These are phyloP conservation scores for Porcisia deanei DNA, from an alignment of 208 protist species.

Conservation along the genomic window DNA sequence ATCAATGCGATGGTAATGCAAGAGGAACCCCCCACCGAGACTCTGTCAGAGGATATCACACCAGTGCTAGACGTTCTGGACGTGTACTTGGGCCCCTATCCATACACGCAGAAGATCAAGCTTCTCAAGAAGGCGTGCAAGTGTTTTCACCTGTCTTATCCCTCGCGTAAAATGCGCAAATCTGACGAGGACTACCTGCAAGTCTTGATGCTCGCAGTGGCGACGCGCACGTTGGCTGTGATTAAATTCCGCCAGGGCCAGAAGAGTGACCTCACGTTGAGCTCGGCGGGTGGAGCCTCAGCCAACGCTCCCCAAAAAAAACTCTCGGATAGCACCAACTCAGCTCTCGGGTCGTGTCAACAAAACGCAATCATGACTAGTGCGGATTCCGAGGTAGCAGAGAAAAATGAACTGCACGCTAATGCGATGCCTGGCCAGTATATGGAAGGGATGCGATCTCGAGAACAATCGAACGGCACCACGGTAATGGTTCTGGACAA, in stretches of 20 bases:
- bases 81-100: slow-evolving; percentile 36
- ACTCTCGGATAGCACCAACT: background rate
- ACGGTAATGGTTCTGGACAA: slow-evolving; percentile 20
- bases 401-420: background rate
- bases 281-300: background rate
- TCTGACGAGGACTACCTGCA: slow-evolving; percentile 30
- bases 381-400: background rate
- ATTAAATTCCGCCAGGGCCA: slow-evolving; percentile 29
- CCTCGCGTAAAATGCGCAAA: slow-evolving; percentile 10
- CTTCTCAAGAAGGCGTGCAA: slow-evolving; percentile 32
- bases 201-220: slow-evolving; percentile 15
- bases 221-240: slow-evolving; percentile 30
- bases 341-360: background rate
- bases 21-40: background rate
- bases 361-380: slow-evolving; percentile 10
- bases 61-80: slow-evolving; percentile 25
- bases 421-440: background rate
- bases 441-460: background rate
- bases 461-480: background rate
- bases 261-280: background rate
- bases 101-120: slow-evolving; percentile 27
- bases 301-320: slow-evolving; percentile 1
- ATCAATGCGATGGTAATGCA: background rate
- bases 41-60: background rate
- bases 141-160: slow-evolving; percentile 20